A percentile compares a stretch with the other conserved stretches of the same genome.
Evolutionary conservation across 805 yeast species (phyloP).

Genomic region (Saturnispora serradocipensis): DNA sequence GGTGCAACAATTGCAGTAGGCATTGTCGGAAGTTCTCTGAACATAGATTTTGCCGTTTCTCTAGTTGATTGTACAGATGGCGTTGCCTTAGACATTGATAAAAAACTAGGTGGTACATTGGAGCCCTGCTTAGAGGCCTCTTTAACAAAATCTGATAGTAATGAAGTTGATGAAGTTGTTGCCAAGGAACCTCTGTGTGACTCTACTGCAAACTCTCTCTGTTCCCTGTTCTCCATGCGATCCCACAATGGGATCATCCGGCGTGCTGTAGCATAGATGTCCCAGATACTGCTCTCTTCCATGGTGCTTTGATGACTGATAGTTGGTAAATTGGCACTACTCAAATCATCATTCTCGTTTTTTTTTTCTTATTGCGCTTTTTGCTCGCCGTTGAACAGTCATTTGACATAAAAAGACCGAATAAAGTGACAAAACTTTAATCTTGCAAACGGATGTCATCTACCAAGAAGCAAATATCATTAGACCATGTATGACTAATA

Average conservation of each 20-base stretch:
- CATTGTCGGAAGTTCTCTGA: conserved; percentile 3
- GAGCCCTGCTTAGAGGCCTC: not conserved
- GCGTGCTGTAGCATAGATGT: conserved; percentile 3
- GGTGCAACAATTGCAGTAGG: conserved; percentile 9
- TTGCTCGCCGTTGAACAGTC: not conserved
- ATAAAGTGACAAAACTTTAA: not conserved
- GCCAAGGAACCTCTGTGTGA: not conserved
- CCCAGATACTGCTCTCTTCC: conserved; percentile 7
- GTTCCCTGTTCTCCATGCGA: conserved; percentile 6
- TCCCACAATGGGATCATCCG: conserved; percentile 6
- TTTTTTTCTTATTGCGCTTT: not conserved
- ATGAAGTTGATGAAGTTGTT: not conserved
- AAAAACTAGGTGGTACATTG: not conserved
- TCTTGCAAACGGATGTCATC: too few species aligned
- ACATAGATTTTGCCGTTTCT: conserved; percentile 3
- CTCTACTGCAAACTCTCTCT: not conserved
- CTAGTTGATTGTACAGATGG: not conserved
- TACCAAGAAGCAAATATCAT: not conserved
- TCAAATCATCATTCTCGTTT: not conserved
- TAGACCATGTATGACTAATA: not conserved
- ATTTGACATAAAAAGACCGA: not conserved
- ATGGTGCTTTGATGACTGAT: not conserved
- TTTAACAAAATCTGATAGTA: not conserved
- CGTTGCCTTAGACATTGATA: conserved; percentile 1
- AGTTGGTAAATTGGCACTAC: not conserved